These are phyloP conservation scores for Aureoboletus auriporus DNA, from an alignment of 768 basidiomycete genomes.

Conservation along the genomic window DNA sequence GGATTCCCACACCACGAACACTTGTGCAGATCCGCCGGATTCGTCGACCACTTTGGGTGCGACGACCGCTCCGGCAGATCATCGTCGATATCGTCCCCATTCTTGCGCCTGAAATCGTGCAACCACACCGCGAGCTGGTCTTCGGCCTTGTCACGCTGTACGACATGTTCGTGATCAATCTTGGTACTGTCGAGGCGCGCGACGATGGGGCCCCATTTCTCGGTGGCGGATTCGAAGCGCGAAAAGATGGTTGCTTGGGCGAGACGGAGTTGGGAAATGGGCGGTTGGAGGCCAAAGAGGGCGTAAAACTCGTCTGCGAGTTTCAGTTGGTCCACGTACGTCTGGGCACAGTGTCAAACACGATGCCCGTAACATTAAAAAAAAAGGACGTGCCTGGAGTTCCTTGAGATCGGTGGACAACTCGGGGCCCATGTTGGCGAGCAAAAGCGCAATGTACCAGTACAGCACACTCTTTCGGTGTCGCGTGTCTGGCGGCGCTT, in stretches of 20 bases:
- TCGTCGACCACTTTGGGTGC: conserved; percentile 44
- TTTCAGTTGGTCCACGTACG: conserved; percentile 40
- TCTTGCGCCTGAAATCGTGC: conserved; percentile 42
- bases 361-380: too few species aligned
- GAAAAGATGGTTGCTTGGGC: conserved; percentile 49
- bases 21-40: conserved; percentile 49
- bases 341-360: conserved; percentile 24
- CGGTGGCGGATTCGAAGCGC: conserved; percentile 39
- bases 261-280: conserved; percentile 50
- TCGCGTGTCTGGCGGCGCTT: conserved; percentile 60
- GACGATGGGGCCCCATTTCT: conserved; percentile 47
- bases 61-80: conserved; percentile 28
- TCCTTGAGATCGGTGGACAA: conserved; percentile 47
- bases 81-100: conserved; percentile 34
- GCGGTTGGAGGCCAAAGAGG: conserved; percentile 43
- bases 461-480: conserved; percentile 57
- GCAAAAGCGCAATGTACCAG: conserved; percentile 53
- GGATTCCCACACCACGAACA: conserved; percentile 66
- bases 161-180: conserved; percentile 27
- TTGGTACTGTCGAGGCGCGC: conserved; percentile 31
- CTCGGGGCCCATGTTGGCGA: conserved; percentile 49
- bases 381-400: conserved; percentile 36
- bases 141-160: conserved; percentile 40
- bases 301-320: conserved; percentile 50
- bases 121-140: conserved; percentile 61